phyloP scores from a whole-genome alignment of 495 filamentous ascomycete species.

The Lineolata rhizophorae region DNA sequence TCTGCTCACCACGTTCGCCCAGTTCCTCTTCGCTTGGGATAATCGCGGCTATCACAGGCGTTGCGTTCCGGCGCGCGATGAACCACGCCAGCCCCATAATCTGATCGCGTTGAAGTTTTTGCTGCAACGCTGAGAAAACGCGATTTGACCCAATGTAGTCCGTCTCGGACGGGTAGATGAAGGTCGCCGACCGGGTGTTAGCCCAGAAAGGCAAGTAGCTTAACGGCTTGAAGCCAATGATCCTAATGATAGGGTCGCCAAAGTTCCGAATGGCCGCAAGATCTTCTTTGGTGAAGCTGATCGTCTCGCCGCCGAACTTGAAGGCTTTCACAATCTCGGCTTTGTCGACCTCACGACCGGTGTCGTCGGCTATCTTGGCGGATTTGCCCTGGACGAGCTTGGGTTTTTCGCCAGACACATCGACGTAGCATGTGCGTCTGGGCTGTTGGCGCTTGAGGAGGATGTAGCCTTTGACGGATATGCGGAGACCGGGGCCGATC shows the following conservation, averaged over 20 bases:
- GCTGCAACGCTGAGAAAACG: constrained; percentile 77
- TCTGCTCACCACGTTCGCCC: constrained; percentile 38
- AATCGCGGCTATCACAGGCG: constrained; percentile 59
- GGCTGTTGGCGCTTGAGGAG: constrained; percentile 65
- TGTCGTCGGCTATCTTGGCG: constrained; percentile 51
- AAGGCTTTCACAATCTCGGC: constrained; percentile 75
- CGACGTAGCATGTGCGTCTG: constrained; percentile 64
- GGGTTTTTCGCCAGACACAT: constrained; percentile 57
- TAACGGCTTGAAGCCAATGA: constrained; percentile 83
- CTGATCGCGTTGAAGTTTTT: constrained; percentile 54
- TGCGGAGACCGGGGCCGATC: constrained; percentile 61
- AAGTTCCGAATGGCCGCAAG: constrained; percentile 53
- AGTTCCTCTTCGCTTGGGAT: constrained; percentile 46
- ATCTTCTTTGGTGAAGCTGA: constrained; percentile 70
- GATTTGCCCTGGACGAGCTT: constrained; percentile 60
- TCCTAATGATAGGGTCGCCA: constrained; percentile 59
- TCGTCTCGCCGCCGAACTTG: constrained; percentile 81
- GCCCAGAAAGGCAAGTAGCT: constrained; percentile 65
- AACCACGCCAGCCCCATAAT: constrained; percentile 82
- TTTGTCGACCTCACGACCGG: constrained; percentile 53
- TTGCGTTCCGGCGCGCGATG: constrained; percentile 55
- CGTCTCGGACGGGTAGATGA: constrained; percentile 88
- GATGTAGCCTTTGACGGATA: constrained; percentile 84
- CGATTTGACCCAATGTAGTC: constrained; percentile 77
- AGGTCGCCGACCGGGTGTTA: constrained; percentile 60